Base-by-base conservation (phyloP, 331 rosid species). In the Acacia concinna region DNA sequence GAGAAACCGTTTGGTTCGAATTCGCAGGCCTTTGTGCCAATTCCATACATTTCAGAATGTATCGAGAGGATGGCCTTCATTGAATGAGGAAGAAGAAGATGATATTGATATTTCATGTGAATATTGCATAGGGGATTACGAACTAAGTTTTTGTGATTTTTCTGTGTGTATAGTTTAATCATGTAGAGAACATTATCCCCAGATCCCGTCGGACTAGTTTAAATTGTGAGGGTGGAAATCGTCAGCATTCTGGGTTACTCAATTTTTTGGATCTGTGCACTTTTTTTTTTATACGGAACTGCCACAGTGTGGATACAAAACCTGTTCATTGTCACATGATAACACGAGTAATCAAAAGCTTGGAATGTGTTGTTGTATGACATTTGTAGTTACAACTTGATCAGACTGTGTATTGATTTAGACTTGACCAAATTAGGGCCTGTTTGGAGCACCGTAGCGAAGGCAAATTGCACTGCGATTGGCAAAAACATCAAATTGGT, bases 81-180 rank as follows among this genome's bases (percentile, higher is more conserved):
- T 40, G 1, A 9, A 2, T 8, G 73, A 62, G 15, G 80, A 84
- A 14, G 80, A 66, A 20, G 75, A 78, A 3, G 70, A 1, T 12
- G 32, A 2, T 5, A 8, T 15, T 27, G 73, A 30, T 23, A 3
- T 41, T 73, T 41, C 80, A 0, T 87, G 88, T 57, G 54, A 84
- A 49, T 9, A 73, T 71, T 84, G 90, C 1, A 1, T 12, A 30
- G 79, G 44, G 3, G 82, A 84, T 6, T 7, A 78, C 67, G 90
- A 86, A 69, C 32, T 84, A 3, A 0, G 37, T 35, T 47, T 87
- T 51, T 62, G 37, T 12, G 54, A 68, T 0, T 72, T 72, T 84
- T 34, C 79, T 86, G 38, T 1, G 56, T 8, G 43, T 40, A 9
- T 72, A 62, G 20, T 17, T 47, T 35, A 28, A 4, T 57, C 31